Percentiles rank a stretch among this genome's conserved stretches.
Conservation (phyloP, 2,329 filamentous ascomycete species). For the Arthrobotrys megalospora region DNA sequence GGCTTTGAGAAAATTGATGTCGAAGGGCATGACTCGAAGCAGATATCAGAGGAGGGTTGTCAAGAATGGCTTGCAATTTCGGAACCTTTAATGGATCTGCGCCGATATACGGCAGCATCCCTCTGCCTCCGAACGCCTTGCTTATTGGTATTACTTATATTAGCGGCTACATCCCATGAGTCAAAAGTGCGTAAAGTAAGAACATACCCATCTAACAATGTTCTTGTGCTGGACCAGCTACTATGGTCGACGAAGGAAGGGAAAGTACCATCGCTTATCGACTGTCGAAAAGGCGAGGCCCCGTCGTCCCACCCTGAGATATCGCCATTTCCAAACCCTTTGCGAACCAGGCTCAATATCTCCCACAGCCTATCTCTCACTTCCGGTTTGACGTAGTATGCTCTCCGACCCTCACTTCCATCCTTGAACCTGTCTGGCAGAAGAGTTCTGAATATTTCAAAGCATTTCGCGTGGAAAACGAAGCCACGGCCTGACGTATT, state of each 20-base stretch:
- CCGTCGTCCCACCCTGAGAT: conserved; percentile 59
- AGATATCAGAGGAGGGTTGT: conserved; percentile 54
- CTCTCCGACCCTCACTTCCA: conserved; percentile 35
- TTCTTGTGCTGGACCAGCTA: conserved; percentile 56
- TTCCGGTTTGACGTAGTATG: conserved; percentile 53
- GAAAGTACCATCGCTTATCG: conserved; percentile 57
- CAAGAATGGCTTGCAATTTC: conserved; percentile 44
- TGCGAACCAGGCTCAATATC: conserved; percentile 51
- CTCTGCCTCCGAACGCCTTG: conserved; percentile 52
- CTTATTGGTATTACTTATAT: conserved; percentile 21
- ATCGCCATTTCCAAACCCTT: conserved; percentile 51
- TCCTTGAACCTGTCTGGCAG: conserved; percentile 56
- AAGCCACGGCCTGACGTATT: conserved; percentile 55
- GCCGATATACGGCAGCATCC: conserved; percentile 55
- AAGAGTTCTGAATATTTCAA: conserved; percentile 56
- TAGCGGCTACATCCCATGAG: not conserved
- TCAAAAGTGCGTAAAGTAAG: not conserved
- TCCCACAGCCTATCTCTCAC: conserved; percentile 57
- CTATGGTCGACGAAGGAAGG: conserved; percentile 58
- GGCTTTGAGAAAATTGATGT: conserved; percentile 43
- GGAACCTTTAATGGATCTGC: conserved; percentile 51
- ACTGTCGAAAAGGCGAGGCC: conserved; percentile 51
- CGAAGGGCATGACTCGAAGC: conserved; percentile 28
- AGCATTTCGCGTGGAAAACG: conserved; percentile 59
- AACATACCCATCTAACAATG: conserved; percentile 49